A percentile compares a stretch with the other conserved stretches of the same genome.
Evolutionary conservation across 805 yeast genomes (phyloP).

Genomic region (Metschnikowia colocasiae): DNA sequence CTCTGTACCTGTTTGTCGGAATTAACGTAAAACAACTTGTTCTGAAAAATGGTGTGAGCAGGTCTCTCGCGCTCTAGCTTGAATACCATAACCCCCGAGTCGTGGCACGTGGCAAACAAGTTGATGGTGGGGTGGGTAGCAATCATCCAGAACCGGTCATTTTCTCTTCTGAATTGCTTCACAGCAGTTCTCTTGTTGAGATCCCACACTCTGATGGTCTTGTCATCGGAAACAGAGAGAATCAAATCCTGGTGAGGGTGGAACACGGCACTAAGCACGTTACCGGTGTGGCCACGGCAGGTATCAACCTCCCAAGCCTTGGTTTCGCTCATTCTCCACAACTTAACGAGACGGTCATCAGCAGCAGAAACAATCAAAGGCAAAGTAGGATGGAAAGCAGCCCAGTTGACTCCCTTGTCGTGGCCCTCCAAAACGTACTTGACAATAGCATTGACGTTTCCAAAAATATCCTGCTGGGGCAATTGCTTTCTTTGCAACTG

Average conservation of each 20-base stretch:
- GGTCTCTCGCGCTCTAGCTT: conserved; percentile 97
- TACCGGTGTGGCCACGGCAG: conserved; percentile 95
- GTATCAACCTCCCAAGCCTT: conserved; percentile 99
- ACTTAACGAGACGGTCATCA: conserved; percentile 90
- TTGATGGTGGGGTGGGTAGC: conserved; percentile 87
- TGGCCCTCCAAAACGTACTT: conserved; percentile 97
- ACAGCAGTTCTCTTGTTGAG: conserved; percentile 89
- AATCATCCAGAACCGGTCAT: conserved; percentile 91
- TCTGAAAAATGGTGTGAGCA: conserved; percentile 71
- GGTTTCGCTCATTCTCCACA: conserved; percentile 97
- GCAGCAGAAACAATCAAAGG: conserved; percentile 94
- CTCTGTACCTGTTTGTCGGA: conserved; percentile 82
- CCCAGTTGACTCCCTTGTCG: conserved; percentile 98
- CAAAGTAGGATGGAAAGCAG: conserved; percentile 93
- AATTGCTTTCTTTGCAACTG: conserved; percentile 61
- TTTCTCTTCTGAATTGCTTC: conserved; percentile 89
- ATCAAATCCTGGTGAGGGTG: conserved; percentile 92
- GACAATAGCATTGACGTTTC: conserved; percentile 89
- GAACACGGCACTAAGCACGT: conserved; percentile 83
- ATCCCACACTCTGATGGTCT: conserved; percentile 96
- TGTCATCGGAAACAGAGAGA: conserved; percentile 92
- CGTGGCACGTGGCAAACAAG: conserved; percentile 94
- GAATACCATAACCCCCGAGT: conserved; percentile 96
- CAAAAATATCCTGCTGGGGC: conserved; percentile 90
- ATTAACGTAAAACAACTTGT: conserved; percentile 71